These are phyloP conservation scores for Boletellus dicymbophilus DNA, from an alignment of 1,284 basidiomycete species.

Conservation along the genomic window DNA sequence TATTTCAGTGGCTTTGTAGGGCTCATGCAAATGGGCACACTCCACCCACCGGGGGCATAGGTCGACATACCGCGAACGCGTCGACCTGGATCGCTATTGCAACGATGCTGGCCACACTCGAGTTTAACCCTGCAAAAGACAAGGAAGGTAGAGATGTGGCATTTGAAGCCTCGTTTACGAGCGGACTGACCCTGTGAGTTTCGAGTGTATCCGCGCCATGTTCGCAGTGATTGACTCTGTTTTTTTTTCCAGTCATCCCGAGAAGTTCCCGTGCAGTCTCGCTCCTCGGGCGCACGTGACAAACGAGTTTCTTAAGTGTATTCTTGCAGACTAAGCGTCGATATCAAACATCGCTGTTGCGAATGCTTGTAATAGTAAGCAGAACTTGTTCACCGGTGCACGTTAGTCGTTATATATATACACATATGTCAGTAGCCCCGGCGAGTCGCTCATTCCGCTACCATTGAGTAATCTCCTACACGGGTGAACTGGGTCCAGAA, in stretches of 20 bases:
- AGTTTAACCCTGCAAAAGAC: constrained; percentile 11
- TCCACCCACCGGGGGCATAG: constrained; percentile 2
- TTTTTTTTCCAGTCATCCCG: not conserved
- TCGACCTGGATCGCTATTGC: constrained; percentile 15
- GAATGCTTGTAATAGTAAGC: no score
- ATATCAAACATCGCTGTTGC: no score
- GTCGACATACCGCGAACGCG: constrained; percentile 13
- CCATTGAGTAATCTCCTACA: no score
- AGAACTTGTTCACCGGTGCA: no score
- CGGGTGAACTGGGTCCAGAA: no score
- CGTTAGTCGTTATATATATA: no score
- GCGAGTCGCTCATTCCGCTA: no score
- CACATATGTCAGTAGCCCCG: no score
- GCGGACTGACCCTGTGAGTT: constrained; percentile 4
- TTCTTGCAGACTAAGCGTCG: no score
- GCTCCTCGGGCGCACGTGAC: not conserved
- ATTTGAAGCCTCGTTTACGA: constrained; percentile 1
- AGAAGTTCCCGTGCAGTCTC: not conserved
- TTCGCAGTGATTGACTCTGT: no score
- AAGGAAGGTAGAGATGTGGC: constrained; percentile 3
- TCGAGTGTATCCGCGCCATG: not conserved
- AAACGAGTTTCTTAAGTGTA: not conserved
- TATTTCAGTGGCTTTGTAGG: no score
- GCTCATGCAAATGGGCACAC: not conserved
- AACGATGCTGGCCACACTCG: constrained; percentile 16